These are phyloP conservation scores for Dentipellis fragilis DNA, from an alignment of 768 basidiomycete genomes.

Conservation along the genomic window DNA sequence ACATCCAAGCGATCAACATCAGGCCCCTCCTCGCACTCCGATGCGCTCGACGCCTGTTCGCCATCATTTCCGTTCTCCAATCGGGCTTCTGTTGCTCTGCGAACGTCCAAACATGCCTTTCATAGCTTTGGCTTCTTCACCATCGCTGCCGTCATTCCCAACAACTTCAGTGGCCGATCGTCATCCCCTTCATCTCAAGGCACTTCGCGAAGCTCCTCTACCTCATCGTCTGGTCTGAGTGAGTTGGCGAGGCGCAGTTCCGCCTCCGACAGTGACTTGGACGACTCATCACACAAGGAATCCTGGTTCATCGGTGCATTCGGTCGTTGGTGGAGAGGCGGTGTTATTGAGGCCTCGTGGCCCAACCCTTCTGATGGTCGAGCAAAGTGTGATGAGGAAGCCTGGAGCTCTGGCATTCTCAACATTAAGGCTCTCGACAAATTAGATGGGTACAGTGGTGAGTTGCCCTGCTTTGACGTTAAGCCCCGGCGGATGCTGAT, in stretches of 20 bases:
- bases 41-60: constrained; percentile 18
- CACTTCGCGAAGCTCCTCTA: constrained; percentile 7
- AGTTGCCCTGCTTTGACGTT: constrained; percentile 26
- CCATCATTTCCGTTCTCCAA: constrained; percentile 80
- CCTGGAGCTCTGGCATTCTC: constrained; percentile 70
- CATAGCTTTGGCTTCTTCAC: constrained; percentile 83
- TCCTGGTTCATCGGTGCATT: constrained; percentile 89
- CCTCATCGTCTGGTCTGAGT: constrained; percentile 7
- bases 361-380: constrained; percentile 45
- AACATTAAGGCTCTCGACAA: constrained; percentile 66
- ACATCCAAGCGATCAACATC: constrained; percentile 13
- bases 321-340: constrained; percentile 86
- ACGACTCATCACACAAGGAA: constrained; percentile 51
- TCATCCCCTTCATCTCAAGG: constrained; percentile 12
- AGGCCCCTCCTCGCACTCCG: constrained; percentile 7
- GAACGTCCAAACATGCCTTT: constrained; percentile 84
- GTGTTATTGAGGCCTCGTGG: constrained; percentile 74
- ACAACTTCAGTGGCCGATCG: constrained; percentile 12
- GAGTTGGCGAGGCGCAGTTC: background rate
- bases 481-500: background rate
- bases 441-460: constrained; percentile 59
- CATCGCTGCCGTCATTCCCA: constrained; percentile 66
- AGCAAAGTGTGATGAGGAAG: constrained; percentile 55
- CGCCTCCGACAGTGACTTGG: constrained; percentile 20
- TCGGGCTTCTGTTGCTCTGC: constrained; percentile 84